phyloP scores from a whole-genome alignment of 495 filamentous ascomycete genomes.

The Terfezia boudieri region DNA sequence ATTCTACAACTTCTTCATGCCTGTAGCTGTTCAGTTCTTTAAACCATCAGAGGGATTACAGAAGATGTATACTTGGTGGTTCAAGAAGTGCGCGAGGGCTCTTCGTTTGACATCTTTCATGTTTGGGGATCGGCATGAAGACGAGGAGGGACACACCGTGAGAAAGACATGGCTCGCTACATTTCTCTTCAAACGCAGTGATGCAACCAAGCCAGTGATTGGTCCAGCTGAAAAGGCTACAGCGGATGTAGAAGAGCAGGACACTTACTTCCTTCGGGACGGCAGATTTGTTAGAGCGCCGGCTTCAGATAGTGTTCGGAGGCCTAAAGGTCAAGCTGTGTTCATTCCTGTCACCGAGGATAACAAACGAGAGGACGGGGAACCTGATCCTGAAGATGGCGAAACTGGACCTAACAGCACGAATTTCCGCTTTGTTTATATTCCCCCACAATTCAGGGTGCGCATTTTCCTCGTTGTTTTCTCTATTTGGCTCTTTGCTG shows the following conservation, averaged over 20 bases:
- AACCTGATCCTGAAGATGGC: conserved; percentile 27
- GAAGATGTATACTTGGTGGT: conserved; percentile 86
- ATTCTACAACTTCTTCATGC: conserved; percentile 92
- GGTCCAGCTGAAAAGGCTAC: conserved; percentile 15
- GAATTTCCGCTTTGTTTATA: conserved; percentile 63
- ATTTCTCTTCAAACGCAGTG: conserved; percentile 26
- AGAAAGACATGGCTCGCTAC: conserved; percentile 31
- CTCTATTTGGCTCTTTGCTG: conserved; percentile 83
- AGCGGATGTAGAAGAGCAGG: conserved; percentile 13
- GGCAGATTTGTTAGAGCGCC: conserved; percentile 80
- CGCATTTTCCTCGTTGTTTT: conserved; percentile 71
- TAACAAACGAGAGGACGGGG: conserved; percentile 41
- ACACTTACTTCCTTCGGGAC: conserved; percentile 38
- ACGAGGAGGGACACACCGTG: conserved; percentile 58
- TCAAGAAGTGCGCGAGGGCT: conserved; percentile 58
- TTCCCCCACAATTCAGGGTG: conserved; percentile 62
- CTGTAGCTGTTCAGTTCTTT: conserved; percentile 55
- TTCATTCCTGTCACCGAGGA: conserved; percentile 60
- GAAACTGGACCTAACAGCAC: conserved; percentile 37
- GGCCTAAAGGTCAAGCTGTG: conserved; percentile 57
- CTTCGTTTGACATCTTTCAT: conserved; percentile 78
- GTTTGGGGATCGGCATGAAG: conserved; percentile 54
- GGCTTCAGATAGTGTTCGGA: conserved; percentile 78
- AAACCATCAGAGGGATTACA: conserved; percentile 68
- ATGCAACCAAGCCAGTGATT: conserved; percentile 27